Base-by-base conservation (phyloP, 495 filamentous ascomycete genomes). In the Talaromyces borbonicus region DNA sequence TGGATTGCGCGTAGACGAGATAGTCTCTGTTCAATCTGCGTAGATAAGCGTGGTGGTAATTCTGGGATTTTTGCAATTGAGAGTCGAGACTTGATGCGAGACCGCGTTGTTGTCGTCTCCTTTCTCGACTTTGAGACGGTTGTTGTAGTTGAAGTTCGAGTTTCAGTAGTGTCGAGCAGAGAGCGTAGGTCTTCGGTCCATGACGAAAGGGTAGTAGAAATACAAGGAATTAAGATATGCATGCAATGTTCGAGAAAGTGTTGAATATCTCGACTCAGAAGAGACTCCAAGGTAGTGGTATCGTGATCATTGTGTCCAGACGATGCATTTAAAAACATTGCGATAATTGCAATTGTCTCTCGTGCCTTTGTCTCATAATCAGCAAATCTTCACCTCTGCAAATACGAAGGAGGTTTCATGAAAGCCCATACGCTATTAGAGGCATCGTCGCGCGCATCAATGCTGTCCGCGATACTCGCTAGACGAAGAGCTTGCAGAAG, bases 301-400 rank as follows among this genome's bases (percentile, higher is more conserved):
- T 59, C 48, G 22, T 48, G 40, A 9, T 58, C 62, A 40, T 63
- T 52, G 11, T 54, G 47, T 26, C 40, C 39, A 23, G 54, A 37
- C 4, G 60, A 53, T 5, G 63, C 59, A 12, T 69, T 63, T 7
- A 72, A 61, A 36, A 67, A 70, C 5, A 70, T 48, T 1, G 59
- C 50, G 46, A 64, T 59, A 8, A 69, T 55, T 19, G 63, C 59
- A 14, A 62, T 49, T 22, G 55, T 55, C 39, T 71, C 62, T n/a
- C 61, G 62, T 38, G 50, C 59, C 66, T 70, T 11, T 23, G 23
- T 25, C 19, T 26, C 22, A 26, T 41, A 25, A 14, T 41, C 5
- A 41, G 38, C 38, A 26, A 8, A 43, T 40, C 33, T 43, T 16
- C n/a, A 27, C 16, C 11, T 14, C 31, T 9, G 15, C 31, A 12